These are phyloP conservation scores for Adansonia grandidieri DNA, from an alignment of 441 rosid genomes.

Conservation along the genomic window DNA sequence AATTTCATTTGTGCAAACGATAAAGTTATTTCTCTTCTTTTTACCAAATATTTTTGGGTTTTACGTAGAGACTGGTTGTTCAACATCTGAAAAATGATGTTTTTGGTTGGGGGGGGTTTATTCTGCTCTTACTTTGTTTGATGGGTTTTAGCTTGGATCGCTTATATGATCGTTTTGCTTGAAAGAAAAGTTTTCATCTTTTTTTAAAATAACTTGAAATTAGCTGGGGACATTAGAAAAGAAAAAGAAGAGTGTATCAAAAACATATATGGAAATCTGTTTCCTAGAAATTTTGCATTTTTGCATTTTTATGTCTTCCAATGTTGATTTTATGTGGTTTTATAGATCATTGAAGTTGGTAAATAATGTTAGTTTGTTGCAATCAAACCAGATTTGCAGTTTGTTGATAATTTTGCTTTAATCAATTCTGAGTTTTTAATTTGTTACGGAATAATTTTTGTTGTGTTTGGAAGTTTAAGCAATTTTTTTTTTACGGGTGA, in stretches of 20 bases:
- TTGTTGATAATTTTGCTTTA: not conserved
- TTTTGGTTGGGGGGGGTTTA: not conserved
- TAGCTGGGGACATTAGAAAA: not conserved
- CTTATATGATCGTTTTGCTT: not conserved
- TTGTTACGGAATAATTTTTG: not conserved
- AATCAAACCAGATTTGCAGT: not conserved
- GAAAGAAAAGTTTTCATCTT: not conserved
- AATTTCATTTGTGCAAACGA: not conserved
- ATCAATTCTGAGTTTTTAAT: not conserved
- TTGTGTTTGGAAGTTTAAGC: not conserved
- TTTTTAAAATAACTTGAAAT: not conserved
- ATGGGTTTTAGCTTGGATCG: constrained; percentile 4
- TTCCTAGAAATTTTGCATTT: not conserved
- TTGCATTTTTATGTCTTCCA: constrained; percentile 1
- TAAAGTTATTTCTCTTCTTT: not conserved
- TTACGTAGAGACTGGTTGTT: not conserved
- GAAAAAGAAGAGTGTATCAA: not conserved
- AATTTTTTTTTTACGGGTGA: not conserved
- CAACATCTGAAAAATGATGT: not conserved
- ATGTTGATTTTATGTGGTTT: not conserved
- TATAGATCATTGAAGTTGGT: not conserved
- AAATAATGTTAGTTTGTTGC: constrained; percentile 1
- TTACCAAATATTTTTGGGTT: not conserved
- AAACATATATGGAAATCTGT: not conserved
- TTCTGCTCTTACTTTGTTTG: not conserved